Percentiles rank a stretch among this genome's conserved stretches.
Conservation (phyloP, 495 filamentous ascomycete species). For the Immersiella caudata region DNA sequence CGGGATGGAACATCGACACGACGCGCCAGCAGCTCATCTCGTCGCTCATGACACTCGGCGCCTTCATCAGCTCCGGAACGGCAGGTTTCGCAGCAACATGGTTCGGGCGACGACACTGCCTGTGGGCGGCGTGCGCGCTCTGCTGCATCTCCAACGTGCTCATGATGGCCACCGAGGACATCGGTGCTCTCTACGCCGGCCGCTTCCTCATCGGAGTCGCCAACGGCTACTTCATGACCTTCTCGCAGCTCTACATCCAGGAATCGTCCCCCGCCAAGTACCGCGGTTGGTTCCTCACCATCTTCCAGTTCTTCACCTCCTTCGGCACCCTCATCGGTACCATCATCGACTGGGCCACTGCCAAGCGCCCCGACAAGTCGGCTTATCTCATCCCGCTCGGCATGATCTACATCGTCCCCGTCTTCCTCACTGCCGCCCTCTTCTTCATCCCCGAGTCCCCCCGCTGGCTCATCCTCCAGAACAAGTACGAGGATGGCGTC, state of each 20-base stretch:
- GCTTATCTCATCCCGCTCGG: constrained; percentile 63
- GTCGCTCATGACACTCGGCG: constrained; percentile 62
- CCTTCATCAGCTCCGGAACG: constrained; percentile 58
- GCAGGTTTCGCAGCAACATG: constrained; percentile 55
- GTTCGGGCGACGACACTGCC: constrained; percentile 50
- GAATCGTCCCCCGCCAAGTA: constrained; percentile 56
- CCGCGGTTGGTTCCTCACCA: constrained; percentile 51
- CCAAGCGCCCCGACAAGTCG: constrained; percentile 39
- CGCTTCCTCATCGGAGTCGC: constrained; percentile 59
- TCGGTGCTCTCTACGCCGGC: constrained; percentile 59
- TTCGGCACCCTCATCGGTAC: constrained; percentile 59
- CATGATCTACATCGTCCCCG: constrained; percentile 60
- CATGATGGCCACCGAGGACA: constrained; percentile 59
- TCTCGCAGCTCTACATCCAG: constrained; percentile 60
- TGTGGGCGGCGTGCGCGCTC: constrained; percentile 54
- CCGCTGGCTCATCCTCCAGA: constrained; percentile 61
- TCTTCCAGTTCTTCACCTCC: constrained; percentile 47
- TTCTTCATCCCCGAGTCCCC: constrained; percentile 67
- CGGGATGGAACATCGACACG: constrained; percentile 59
- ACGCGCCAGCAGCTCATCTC: constrained; percentile 59
- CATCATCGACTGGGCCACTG: constrained; percentile 64
- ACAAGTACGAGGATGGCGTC: constrained; percentile 54
- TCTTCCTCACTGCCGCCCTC: constrained; percentile 52
- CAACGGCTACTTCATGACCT: constrained; percentile 62
- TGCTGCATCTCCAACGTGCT: constrained; percentile 55